Evolutionary conservation across 345 rosid species (phyloP).

Genomic region (Corymbia maculata): DNA sequence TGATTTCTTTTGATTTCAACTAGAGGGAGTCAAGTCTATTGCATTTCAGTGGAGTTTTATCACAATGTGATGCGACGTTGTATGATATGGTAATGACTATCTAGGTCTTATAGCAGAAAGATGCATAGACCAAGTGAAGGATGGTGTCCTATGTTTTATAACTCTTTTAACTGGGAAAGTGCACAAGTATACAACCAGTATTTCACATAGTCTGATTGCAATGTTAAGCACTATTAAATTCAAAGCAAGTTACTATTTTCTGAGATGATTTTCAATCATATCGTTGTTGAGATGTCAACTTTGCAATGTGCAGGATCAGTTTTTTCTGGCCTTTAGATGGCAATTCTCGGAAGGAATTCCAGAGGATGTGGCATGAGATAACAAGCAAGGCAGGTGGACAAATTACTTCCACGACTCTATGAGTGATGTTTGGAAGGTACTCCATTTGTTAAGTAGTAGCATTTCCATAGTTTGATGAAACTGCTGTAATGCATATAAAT

Average conservation of each 20-base stretch:
- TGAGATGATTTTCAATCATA: background rate
- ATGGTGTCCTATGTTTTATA: background rate
- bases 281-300: constrained; percentile 9
- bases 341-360: constrained; percentile 34
- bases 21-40: background rate
- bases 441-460: background rate
- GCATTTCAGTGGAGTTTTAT: too few species aligned
- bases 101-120: constrained; percentile 59
- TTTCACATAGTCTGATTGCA: background rate
- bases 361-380: constrained; percentile 57
- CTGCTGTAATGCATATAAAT: background rate
- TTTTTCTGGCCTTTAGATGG: constrained; percentile 58
- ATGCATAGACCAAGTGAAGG: constrained; percentile 33
- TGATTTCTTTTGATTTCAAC: background rate
- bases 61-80: too few species aligned
- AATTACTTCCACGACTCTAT: constrained; percentile 46
- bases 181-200: background rate
- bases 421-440: constrained; percentile 95
- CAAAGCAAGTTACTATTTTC: background rate
- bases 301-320: constrained; percentile 42
- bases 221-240: background rate
- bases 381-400: constrained; percentile 45
- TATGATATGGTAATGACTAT: constrained; percentile 29
- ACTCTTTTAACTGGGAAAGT: background rate
- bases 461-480: background rate